Base-by-base conservation (phyloP, 164 flowering plant genomes). In the Magnolia changhungtana region DNA sequence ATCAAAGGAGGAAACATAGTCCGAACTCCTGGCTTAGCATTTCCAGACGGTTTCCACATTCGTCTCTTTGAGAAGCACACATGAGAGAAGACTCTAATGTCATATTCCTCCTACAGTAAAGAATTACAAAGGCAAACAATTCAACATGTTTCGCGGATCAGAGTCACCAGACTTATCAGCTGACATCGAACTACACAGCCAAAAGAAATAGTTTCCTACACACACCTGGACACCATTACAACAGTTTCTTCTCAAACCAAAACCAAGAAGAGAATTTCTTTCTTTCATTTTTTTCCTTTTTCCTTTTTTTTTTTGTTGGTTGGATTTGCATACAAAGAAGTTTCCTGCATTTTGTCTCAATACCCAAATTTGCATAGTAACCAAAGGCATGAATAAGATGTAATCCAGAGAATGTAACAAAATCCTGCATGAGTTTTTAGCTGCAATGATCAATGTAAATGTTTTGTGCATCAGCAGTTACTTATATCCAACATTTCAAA, bases 1-100 rank as follows among this genome's bases (percentile, higher is more conserved):
- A 82, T 93, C 81, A 85, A 80, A 80, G 97, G 98, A 78, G 97
- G 98, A 77, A 73, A 95, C 31, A 88, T 88, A 64, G 81, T 91
- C 31, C 84, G 98, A 79, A 95, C 93, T 66, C 97, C 97, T 71
- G 98, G 97, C 72, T 83, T 95, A 74, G 88, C 90, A 75, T 95
- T 95, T 84, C 97, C 97, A 37, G 75, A 91, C 78, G 97, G 98
- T 14, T 88, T 83, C 74, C 92, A 92, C 76, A 63, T 93, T 82
- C 82, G 80, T 76, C 61, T 93, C n/a, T 63, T 68, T 63, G 81
- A 86, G 81, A 94, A 82, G 82, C 78, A 68, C 14, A 23, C 65
- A 37, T 66, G 20, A 67, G 13, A n/a, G n/a, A 55, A 50, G 13
- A 7, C 11, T 18, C 24, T 11, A 8, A 20, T 52, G 23, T 16